A percentile compares a stretch with the other conserved stretches of the same genome.
These are phyloP conservation scores for Xylariaceae sp. DNA, from an alignment of 2,329 filamentous ascomycete species.

Conservation along the genomic window DNA sequence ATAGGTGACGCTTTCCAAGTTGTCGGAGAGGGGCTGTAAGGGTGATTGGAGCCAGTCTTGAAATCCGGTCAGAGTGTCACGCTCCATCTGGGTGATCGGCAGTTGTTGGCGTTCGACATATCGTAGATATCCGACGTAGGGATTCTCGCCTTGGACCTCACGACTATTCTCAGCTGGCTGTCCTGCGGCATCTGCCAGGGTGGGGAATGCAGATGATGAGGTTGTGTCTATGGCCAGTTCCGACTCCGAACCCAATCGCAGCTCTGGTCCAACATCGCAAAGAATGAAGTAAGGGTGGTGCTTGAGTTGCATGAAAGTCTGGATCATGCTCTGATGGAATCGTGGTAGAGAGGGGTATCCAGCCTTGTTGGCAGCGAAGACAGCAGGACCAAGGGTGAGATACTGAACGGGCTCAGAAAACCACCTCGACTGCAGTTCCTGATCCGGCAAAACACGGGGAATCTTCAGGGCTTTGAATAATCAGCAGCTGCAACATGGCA, in stretches of 20 bases:
- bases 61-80: slow-evolving; percentile 54
- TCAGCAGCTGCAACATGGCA: background rate
- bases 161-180: slow-evolving; percentile 41
- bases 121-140: slow-evolving; percentile 74
- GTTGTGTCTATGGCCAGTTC: slow-evolving; percentile 32
- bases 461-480: slow-evolving; percentile 51
- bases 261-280: slow-evolving; percentile 57
- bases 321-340: slow-evolving; percentile 60
- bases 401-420: slow-evolving; percentile 67
- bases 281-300: slow-evolving; percentile 61
- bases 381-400: slow-evolving; percentile 50
- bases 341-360: slow-evolving; percentile 62
- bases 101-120: slow-evolving; percentile 83
- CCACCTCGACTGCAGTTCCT: slow-evolving; percentile 63
- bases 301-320: slow-evolving; percentile 63
- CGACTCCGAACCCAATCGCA: slow-evolving; percentile 34
- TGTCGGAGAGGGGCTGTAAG: slow-evolving; percentile 90
- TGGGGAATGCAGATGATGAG: slow-evolving; percentile 61
- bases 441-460: slow-evolving; percentile 57
- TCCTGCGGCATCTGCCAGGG: slow-evolving; percentile 62
- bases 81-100: slow-evolving; percentile 51
- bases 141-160: slow-evolving; percentile 35
- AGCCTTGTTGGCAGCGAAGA: slow-evolving; percentile 59
- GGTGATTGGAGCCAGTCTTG: slow-evolving; percentile 97
- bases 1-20: slow-evolving; percentile 94